Evolutionary conservation across 2,329 filamentous ascomycete species (phyloP), one percentile per base, ranked within the genome.

Genomic region (Thelonectria discophora): DNA sequence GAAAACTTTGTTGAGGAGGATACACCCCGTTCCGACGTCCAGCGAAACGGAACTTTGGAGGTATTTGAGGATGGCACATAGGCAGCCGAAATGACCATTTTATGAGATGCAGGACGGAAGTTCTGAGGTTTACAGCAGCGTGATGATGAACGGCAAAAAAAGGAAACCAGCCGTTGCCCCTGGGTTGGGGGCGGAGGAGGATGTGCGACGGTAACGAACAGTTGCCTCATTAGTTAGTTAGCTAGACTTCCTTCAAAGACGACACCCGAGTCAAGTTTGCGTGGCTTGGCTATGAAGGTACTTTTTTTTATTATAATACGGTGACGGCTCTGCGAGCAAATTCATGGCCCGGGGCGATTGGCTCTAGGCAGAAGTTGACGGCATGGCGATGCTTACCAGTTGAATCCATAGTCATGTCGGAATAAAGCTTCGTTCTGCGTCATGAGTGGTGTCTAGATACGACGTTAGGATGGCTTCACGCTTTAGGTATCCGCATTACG

Each of bases 21-120:
- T 72, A 62, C 68, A 65, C 65, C 60, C 55, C 59, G 57, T 60
- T 64, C 65, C 34, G 34, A 8, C 34, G 34, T 37, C 15, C 54
- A 51, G 58, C 51, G 60, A 69, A 65, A 66, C 57, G 68, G 67
- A 64, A 64, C 59, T 60, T 62, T 60, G 61, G 62, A 64, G 66
- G 67, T 65, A 63, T 66, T 70, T 70, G 69, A 72, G 67, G 66
- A 71, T 71, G 69, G 70, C 67, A 67, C 65, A 69, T 73, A 67
- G 66, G 73, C 68, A 71, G 70, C 69, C 72, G 71, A 70, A 71
- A 77, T 72, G 75, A 77, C 73, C 72, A 75, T 76, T 76, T 77
- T 73, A 78, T 74, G 76, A 72, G 69, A 76, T 72, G 74, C 68
- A 72, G 73, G 68, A 65, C 65, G 63, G 71, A 68, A 66, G 70